Evolutionary conservation across 2,329 filamentous ascomycete species (phyloP), one percentile per base, ranked within the genome.

Genomic region (Chrysosporium keratinophilum): DNA sequence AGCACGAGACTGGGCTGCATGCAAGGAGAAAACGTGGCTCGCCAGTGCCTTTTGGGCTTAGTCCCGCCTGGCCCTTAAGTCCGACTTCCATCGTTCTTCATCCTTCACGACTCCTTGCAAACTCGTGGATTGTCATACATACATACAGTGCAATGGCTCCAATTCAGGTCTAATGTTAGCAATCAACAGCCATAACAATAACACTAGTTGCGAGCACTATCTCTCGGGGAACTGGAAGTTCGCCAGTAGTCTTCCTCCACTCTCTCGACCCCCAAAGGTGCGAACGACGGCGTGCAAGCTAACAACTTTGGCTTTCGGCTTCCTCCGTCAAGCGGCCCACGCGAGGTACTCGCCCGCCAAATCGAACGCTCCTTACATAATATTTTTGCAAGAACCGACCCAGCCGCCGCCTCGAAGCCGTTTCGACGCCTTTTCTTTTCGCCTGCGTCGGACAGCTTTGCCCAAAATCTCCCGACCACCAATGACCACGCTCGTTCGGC

Each of bases 1-100:
- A 45, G 51, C 51, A 54, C 44, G 51, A 54, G 43, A 54, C 39
- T 41, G 50, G 15, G 51, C 51, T 54, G 51, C 51, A 54, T 54
- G 51, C 51, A 54, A 48, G 50, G 41, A 34, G 44, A 54, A 54
- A 54, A 54, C 51, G 51, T 54, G 51, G 51, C 51, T 54, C 35
- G 17, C 51, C 50, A 53, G 15, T 19, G 17, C 50, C 6, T 39
- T 54, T 54, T 48, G 19, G 51, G 51, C 17, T 28, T 48, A 54
- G 51, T 28, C 14, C 17, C 10, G 44, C 39, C 11, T 33, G 10
- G 23, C 23, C 14, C n/a, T 23, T 23, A 31, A 45, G 42, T 20
- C 42, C 23, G 42, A 45, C 23, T 28, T 28, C 23, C 23, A 28
- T 28, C 7, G 23, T 28, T 28, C 23, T 28, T 28, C 23, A 28